These are phyloP conservation scores for Dictyostelium citrinum DNA, from an alignment of 78 protist species.

Conservation along the genomic window DNA sequence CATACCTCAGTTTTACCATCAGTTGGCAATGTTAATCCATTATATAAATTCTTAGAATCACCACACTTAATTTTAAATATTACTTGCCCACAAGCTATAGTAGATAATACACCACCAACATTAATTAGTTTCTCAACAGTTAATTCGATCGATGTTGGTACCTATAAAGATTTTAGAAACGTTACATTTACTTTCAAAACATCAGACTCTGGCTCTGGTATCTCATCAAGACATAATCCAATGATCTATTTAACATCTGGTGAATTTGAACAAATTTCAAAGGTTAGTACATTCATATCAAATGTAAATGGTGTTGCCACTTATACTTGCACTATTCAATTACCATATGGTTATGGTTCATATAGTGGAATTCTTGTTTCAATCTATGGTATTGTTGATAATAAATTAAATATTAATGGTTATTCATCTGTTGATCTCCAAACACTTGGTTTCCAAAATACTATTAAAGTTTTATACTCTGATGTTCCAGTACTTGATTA, in stretches of 20 bases:
- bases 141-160: neutral
- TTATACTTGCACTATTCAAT: neutral
- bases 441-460: neutral
- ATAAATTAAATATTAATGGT: slow-evolving; percentile 28
- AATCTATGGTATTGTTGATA: slow-evolving; percentile 35
- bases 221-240: slow-evolving; percentile 6
- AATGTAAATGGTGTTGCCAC: neutral
- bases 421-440: neutral
- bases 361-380: neutral
- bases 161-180: neutral
- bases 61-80: neutral
- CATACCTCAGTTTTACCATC: neutral
- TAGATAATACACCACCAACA: slow-evolving; percentile 9
- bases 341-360: slow-evolving; percentile 55
- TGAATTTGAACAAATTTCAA: neutral
- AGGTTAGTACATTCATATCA: neutral
- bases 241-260: neutral
- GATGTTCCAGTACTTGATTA: neutral
- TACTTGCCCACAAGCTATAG: neutral
- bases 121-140: neutral
- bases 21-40: neutral
- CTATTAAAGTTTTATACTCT: neutral
- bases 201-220: slow-evolving; percentile 12
- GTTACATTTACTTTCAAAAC: neutral
- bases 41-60: neutral